Evolutionary conservation across 805 yeast species (phyloP), one percentile per base, ranked within the genome.

Genomic region (Ogataea wickerhamii): DNA sequence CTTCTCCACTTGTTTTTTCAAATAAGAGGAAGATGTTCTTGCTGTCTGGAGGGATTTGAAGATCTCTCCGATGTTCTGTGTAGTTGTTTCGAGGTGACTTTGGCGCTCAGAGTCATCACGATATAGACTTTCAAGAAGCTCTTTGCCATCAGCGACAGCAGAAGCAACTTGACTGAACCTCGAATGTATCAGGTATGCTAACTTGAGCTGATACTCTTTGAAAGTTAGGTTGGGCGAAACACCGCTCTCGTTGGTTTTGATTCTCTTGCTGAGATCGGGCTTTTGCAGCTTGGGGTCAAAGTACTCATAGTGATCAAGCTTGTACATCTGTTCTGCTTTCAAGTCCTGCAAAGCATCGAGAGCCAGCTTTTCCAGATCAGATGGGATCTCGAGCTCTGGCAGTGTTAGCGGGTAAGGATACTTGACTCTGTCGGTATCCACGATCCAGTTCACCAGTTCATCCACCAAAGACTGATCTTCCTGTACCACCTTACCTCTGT

Each of bases 61-160:
- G 8, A 52, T 38, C 2, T 54, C 56, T 3, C 75, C 80, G 18
- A 72, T 67, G 22, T 58, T 54, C 2, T 44, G 52, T 47, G 70
- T 68, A 30, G 58, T 47, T 3, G 47, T 51, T 48, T 76, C 81
- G 17, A 71, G 44, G 5, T 49, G 33, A 18, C 53, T 40, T 40
- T 73, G 76, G 30, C 70, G 55, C 10, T 54, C 40, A 4, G 75
- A 70, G 26, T 71, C 71, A 34, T 56, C 55, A 1, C 52, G 24
- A 37, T 67, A 63, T n/a, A 64, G 43, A 2, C 47, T 40, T 6
- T 41, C 34, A 6, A 71, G 36, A 4, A 46, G 32, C 7, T 32
- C 34, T 8, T 49, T 46, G 25, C 56, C 51, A 11, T 43, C 26
- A 10, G 42, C 32, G 21, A 56, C 57, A 12, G 56, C 53, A 0